These are phyloP conservation scores for Agastache rugosa DNA, from an alignment of 257 asterid genomes.

Conservation along the genomic window DNA sequence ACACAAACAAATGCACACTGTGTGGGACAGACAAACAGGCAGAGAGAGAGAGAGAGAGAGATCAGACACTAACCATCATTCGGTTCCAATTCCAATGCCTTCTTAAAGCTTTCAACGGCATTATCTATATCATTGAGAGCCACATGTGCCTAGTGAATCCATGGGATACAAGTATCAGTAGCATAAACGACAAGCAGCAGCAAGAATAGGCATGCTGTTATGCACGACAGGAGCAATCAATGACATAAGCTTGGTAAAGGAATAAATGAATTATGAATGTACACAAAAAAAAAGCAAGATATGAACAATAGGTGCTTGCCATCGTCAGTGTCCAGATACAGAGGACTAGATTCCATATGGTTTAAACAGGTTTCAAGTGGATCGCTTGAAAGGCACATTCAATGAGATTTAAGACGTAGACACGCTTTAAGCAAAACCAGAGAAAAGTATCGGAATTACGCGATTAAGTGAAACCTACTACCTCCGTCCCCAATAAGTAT, in stretches of 20 bases:
- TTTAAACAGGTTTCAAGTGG: background rate
- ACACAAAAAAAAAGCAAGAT: background rate
- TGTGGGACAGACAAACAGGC: too few species aligned
- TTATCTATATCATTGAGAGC: conserved; percentile 94
- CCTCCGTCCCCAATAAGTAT: too few species aligned
- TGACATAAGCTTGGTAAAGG: background rate
- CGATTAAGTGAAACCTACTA: background rate
- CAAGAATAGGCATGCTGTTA: background rate
- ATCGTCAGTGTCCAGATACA: background rate
- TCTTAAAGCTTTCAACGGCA: conserved; percentile 86
- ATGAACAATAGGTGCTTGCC: background rate
- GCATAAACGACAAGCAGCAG: conserved; percentile 21
- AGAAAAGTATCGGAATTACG: background rate
- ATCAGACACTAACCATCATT: conserved; percentile 71
- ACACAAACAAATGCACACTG: background rate
- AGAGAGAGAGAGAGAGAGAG: background rate
- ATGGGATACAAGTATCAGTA: conserved; percentile 35
- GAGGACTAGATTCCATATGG: background rate
- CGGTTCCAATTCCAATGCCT: conserved; percentile 92
- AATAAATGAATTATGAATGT: background rate
- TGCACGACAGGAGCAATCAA: background rate
- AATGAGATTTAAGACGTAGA: background rate
- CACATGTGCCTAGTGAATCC: conserved; percentile 70
- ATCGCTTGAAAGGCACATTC: background rate
- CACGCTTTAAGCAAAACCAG: background rate